Base-by-base conservation (phyloP, 2,329 filamentous ascomycete genomes). In the Cladosporium oxysporum region DNA sequence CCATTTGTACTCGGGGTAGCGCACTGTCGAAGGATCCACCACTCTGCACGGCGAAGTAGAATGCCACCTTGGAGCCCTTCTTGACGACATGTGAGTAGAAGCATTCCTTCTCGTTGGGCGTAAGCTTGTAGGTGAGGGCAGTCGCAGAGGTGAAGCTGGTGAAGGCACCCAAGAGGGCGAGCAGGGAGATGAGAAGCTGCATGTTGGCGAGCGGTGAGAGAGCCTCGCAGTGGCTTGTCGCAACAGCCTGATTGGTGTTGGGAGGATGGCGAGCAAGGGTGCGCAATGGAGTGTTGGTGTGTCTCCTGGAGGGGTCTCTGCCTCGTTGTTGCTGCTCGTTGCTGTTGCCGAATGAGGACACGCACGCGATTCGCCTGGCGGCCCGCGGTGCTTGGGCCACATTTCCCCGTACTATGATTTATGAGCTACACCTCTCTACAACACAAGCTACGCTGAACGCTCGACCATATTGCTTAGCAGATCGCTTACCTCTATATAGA, bases 11-110 rank as follows among this genome's bases (percentile, higher is more conserved):
- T 29, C 37, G 44, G 18, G n/a, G 60, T 37, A 28, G 66, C 73
- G 61, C 68, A 76, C 75, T 74, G 83, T 99, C 95, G 82, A 99
- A 99, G 33, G 93, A 94, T 73, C 95, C 96, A 76, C 95, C 95
- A 10, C 93, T 94, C 96, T 99, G 95, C 83, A 99, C 95, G 67
- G 95, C 96, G 81, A 99, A 99, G 83, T 99, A 99, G 78, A 99
- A 99, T 59, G 95, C 93, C 72, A 99, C 85, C 87, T 99, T 99
- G 74, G 91, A 88, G 73, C 90, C 90, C 77, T 87, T 85, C 77
- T 91, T 87, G 70, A 93, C 88, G 64, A 94, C 90, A 71, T 88
- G 83, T 66, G 91, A 87, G 79, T 91, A 97, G 87, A 99, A 99
- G 84, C 95, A 99, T 67, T 95, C 92, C 81, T 91, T 93, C 84